These are phyloP conservation scores for Pseudocercospora vitis DNA, from an alignment of 2,329 filamentous ascomycete species.

Conservation along the genomic window DNA sequence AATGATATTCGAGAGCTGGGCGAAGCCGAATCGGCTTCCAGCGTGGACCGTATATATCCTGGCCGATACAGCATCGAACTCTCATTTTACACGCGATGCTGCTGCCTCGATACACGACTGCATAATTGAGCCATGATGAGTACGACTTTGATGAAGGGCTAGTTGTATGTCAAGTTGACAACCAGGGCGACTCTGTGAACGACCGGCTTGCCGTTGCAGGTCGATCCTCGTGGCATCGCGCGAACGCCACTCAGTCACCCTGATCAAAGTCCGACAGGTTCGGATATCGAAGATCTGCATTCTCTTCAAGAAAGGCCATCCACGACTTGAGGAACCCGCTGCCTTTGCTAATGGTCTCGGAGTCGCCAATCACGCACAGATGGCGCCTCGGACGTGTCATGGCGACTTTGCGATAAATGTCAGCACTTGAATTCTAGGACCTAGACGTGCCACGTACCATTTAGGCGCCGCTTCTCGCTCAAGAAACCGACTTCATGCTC, in stretches of 20 bases:
- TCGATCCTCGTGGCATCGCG: not conserved
- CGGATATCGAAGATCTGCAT: constrained; percentile 87
- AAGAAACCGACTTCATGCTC: constrained; percentile 90
- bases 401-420: constrained; percentile 63
- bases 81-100: not conserved
- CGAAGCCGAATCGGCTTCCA: not conserved
- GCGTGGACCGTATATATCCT: not conserved
- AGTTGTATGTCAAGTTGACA: not conserved
- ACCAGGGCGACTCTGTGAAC: too few relatives aligned
- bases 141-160: not conserved
- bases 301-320: constrained; percentile 88
- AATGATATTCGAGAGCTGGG: not conserved
- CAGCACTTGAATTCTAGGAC: constrained; percentile 11
- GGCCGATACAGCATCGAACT: not conserved
- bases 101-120: not conserved
- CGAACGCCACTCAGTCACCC: constrained; percentile 17
- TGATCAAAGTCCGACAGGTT: constrained; percentile 55
- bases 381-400: constrained; percentile 95
- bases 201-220: not conserved
- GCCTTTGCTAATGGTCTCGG: constrained; percentile 85
- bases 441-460: constrained; percentile 61
- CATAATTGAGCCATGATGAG: not conserved
- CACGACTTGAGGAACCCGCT: constrained; percentile 82
- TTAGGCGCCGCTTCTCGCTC: constrained; percentile 85
- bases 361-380: constrained; percentile 87